These are phyloP conservation scores for Saccharomyces hybrid DNA, from an alignment of 1,139 yeast species.

Conservation along the genomic window DNA sequence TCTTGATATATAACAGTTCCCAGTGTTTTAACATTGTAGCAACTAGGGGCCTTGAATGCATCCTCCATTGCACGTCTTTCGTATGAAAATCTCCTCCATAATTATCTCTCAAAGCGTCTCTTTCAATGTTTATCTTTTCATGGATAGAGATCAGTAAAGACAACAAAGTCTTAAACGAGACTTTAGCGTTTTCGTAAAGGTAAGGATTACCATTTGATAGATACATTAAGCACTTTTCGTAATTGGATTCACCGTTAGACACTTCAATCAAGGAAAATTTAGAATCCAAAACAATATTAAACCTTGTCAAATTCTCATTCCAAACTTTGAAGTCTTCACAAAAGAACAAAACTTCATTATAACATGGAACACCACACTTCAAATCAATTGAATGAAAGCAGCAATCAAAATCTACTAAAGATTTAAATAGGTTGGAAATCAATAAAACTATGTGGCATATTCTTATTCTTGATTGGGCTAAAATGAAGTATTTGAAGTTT, in stretches of 20 bases:
- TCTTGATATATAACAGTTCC: constrained; percentile 53
- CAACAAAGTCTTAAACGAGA: constrained; percentile 52
- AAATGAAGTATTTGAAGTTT: constrained; percentile 34
- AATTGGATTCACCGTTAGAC: constrained; percentile 51
- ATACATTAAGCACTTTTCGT: constrained; percentile 43
- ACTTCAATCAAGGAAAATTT: constrained; percentile 46
- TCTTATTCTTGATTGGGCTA: constrained; percentile 78
- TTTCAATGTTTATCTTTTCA: constrained; percentile 42
- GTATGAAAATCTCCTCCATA: constrained; percentile 32
- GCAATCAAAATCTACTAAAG: constrained; percentile 57
- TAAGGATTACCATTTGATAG: constrained; percentile 39
- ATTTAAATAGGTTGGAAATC: constrained; percentile 61
- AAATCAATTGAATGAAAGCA: constrained; percentile 51
- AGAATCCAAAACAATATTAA: constrained; percentile 37
- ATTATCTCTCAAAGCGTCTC: constrained; percentile 27
- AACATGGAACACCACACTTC: constrained; percentile 64
- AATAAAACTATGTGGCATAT: constrained; percentile 75
- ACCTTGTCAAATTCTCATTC: constrained; percentile 36
- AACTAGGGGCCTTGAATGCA: constrained; percentile 49
- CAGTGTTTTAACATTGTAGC: constrained; percentile 50
- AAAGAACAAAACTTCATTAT: constrained; percentile 63
- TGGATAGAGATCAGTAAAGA: constrained; percentile 40
- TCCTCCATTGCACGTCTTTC: constrained; percentile 50
- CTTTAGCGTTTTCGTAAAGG: constrained; percentile 32
- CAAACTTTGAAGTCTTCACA: constrained; percentile 52